These are phyloP conservation scores for Pleoardoris graminearum DNA, from an alignment of 2,329 filamentous ascomycete genomes.

Conservation along the genomic window DNA sequence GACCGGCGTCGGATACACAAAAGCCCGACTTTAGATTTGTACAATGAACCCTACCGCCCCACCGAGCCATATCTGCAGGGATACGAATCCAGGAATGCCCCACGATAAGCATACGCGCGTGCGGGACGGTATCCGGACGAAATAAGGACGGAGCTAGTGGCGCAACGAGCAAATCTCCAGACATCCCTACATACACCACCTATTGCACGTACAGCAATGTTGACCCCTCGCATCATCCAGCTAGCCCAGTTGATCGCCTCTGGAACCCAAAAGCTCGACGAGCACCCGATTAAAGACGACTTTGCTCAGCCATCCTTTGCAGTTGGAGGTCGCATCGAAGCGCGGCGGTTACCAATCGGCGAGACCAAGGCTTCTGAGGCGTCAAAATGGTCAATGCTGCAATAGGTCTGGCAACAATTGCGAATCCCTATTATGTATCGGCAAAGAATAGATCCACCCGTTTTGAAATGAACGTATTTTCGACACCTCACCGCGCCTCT, in stretches of 20 bases:
- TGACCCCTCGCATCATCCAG: constrained; percentile 8
- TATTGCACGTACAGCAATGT: not conserved
- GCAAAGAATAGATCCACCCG: no score
- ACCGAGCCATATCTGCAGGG: not conserved
- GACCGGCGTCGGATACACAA: not conserved
- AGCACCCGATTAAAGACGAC: constrained; percentile 4
- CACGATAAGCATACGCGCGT: not conserved
- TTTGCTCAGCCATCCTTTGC: constrained; percentile 9
- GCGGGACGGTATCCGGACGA: not conserved
- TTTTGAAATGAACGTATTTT: no score
- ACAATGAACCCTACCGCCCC: not conserved
- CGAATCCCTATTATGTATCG: no score
- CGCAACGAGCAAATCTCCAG: no score
- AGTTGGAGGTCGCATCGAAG: constrained; percentile 5
- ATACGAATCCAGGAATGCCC: not conserved
- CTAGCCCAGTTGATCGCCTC: constrained; percentile 13
- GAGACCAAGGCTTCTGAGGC: no score
- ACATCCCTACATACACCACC: not conserved
- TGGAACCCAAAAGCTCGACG: constrained; percentile 1
- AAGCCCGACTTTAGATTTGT: not conserved
- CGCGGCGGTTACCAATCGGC: no score
- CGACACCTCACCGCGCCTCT: no score
- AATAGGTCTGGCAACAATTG: no score
- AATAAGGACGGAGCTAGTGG: no score
- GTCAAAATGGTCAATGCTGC: no score